Conservation (phyloP, 768 basidiomycete genomes). For the Leccinum arenicola region DNA sequence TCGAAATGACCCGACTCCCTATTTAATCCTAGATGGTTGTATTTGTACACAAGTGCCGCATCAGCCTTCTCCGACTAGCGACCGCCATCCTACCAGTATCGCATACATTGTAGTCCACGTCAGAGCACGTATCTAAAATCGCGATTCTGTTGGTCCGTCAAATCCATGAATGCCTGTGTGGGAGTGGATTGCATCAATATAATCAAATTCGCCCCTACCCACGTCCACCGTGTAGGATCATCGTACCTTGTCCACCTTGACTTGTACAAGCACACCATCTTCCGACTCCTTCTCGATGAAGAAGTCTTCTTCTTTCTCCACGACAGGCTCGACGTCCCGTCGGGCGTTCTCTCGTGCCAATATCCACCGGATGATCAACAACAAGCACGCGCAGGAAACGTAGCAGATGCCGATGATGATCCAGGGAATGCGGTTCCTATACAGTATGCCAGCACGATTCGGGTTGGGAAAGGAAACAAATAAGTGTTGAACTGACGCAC, state of each 20-base stretch:
- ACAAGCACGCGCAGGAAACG: slow-evolving; percentile 43
- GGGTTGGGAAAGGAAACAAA: neutral
- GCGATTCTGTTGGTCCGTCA: slow-evolving; percentile 70
- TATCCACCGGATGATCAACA: slow-evolving; percentile 34
- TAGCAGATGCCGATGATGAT: slow-evolving; percentile 14
- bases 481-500: slow-evolving; percentile 30
- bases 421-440: slow-evolving; percentile 74
- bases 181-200: neutral
- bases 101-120: neutral
- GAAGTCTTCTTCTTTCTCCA: slow-evolving; percentile 56
- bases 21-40: slow-evolving; percentile 12
- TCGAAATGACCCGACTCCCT: neutral
- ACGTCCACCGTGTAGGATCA: neutral
- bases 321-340: slow-evolving; percentile 57
- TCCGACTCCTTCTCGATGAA: slow-evolving; percentile 52
- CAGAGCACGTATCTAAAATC: slow-evolving; percentile 73
- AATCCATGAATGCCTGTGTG: slow-evolving; percentile 62
- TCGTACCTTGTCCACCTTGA: slow-evolving; percentile 61
- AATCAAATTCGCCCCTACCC: neutral
- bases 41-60: neutral
- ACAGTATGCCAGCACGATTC: neutral
- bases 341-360: slow-evolving; percentile 61
- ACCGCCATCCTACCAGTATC: neutral
- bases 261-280: slow-evolving; percentile 51
- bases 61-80: neutral